These are phyloP conservation scores for Camelina sativa DNA, from an alignment of 345 rosid genomes.

Conservation along the genomic window DNA sequence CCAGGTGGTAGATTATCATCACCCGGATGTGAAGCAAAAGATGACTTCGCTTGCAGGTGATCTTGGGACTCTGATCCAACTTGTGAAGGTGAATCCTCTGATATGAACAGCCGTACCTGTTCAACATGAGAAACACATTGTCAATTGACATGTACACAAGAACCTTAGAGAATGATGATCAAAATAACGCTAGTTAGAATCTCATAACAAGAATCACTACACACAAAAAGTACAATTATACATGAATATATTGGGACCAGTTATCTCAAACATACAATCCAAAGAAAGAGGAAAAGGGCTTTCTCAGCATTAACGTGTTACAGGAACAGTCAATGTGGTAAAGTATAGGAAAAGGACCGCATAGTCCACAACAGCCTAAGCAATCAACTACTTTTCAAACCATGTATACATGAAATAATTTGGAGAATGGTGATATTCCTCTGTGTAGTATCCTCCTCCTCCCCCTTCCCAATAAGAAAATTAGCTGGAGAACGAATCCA, in stretches of 20 bases:
- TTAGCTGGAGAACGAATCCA: conserved; percentile 19
- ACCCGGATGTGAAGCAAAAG: conserved; percentile 56
- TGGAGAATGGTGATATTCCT: conserved; percentile 14
- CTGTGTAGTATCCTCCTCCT: conserved; percentile 20
- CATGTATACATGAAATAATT: conserved; percentile 20
- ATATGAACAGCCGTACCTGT: conserved; percentile 78
- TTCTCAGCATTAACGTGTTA: not conserved
- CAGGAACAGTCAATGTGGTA: conserved; percentile 26
- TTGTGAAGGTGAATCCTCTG: conserved; percentile 91
- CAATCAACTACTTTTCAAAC: conserved; percentile 15
- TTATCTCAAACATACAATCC: conserved; percentile 20
- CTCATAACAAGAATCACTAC: conserved; percentile 16
- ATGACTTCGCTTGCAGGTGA: conserved; percentile 89
- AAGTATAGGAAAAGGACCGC: conserved; percentile 20
- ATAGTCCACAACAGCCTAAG: conserved; percentile 23
- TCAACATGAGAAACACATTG: conserved; percentile 36
- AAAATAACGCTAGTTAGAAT: conserved; percentile 18
- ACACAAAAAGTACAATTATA: not conserved
- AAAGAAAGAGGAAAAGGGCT: conserved; percentile 16
- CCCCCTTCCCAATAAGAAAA: conserved; percentile 7
- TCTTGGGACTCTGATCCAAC: conserved; percentile 82
- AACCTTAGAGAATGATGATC: conserved; percentile 13
- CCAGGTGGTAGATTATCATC: conserved; percentile 92
- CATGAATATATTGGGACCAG: not conserved
- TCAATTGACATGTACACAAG: conserved; percentile 25